Conservation (phyloP, 1,139 yeast genomes). For the Blastobotrys raffinosifermentans region DNA sequence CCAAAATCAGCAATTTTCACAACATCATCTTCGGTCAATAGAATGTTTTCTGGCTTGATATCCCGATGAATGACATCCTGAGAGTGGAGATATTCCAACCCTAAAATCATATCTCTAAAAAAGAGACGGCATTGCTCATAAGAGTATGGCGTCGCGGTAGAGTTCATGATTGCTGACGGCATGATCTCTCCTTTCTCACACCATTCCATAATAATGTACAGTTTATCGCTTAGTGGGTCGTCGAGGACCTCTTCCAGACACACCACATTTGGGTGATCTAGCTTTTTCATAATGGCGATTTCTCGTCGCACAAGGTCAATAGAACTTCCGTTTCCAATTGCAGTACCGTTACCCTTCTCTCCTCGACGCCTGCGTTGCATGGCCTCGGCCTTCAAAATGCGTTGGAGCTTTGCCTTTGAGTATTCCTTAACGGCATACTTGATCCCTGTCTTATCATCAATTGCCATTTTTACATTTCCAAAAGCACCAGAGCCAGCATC, state of each 20-base stretch:
- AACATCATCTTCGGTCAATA: conserved; percentile 64
- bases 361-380: conserved; percentile 27
- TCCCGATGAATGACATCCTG: conserved; percentile 95
- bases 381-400: conserved; percentile 43
- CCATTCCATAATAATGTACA: conserved; percentile 72
- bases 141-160: conserved; percentile 41
- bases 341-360: conserved; percentile 7
- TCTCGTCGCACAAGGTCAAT: conserved; percentile 57
- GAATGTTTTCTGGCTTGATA: conserved; percentile 87
- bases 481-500: conserved; percentile 84
- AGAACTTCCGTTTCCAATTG: conserved; percentile 18
- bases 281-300: conserved; percentile 71
- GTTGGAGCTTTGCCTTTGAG: conserved; percentile 35
- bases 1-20: conserved; percentile 96
- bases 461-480: conserved; percentile 82
- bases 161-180: conserved; percentile 22
- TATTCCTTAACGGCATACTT: conserved; percentile 69
- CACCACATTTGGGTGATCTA: conserved; percentile 77
- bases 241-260: conserved; percentile 78
- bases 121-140: conserved; percentile 38
- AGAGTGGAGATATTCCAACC: conserved; percentile 83
- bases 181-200: conserved; percentile 46
- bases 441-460: conserved; percentile 44
- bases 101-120: conserved; percentile 80
- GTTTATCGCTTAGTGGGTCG: conserved; percentile 57